Base-by-base conservation (phyloP, 2,329 filamentous ascomycete genomes). In the Fusarium mangiferae region DNA sequence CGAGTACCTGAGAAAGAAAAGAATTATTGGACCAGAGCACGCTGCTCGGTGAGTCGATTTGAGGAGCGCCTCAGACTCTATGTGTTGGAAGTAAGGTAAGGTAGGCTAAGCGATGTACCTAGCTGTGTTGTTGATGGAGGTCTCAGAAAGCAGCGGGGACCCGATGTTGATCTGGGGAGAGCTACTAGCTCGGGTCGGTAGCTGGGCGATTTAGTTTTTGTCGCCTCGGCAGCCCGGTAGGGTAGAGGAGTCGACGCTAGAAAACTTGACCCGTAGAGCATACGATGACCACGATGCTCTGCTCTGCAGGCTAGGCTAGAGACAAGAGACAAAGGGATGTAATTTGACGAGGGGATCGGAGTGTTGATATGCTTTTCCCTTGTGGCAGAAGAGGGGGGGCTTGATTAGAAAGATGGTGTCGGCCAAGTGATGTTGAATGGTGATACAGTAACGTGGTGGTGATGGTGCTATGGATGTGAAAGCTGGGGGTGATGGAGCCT, bases 101-200 rank as follows among this genome's bases (percentile, higher is more conserved):
- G 35, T 54, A 39, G 35, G 35, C 51, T 39, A 39, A 54, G 35
- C 30, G 26, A 52, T n/a, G n/a, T 26, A 39, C 51, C 35, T 55
- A 41, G 24, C 51, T 49, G 42, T 59, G 42, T 36, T 46, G 62
- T 36, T 46, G 62, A 60, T 54, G 67, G 60, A 57, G 68, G 65
- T 76, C 63, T 67, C 64, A 66, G 59, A 72, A 57, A 55, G 55
- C 42, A 44, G 67, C 66, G 66, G 67, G 60, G 67, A 54, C 46
- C 44, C 39, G 63, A 63, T 41, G 66, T 60, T 76, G 75, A 74
- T 75, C 74, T 72, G 75, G 75, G 75, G 75, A 76, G 74, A 77
- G 72, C 75, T 73, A 65, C 45, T 77, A 78, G 73, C 66, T 65
- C 52, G 49, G 44, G 42, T 61, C 57, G 66, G 56, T 74, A 74